These are phyloP conservation scores for Acer negundo DNA, from an alignment of 345 rosid genomes.

Conservation along the genomic window DNA sequence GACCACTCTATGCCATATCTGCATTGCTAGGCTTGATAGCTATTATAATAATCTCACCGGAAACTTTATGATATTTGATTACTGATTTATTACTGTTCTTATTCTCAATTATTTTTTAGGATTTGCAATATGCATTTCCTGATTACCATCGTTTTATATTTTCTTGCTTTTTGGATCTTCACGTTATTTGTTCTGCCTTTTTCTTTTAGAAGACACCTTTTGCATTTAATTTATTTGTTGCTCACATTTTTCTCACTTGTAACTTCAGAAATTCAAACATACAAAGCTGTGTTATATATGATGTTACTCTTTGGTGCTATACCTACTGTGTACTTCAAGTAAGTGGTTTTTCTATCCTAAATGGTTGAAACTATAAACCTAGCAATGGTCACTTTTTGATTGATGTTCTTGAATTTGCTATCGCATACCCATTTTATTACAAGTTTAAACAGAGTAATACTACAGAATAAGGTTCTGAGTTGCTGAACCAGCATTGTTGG, in stretches of 20 bases:
- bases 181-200: background rate
- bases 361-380: background rate
- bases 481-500: background rate
- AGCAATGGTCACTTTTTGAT: background rate
- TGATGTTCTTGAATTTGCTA: background rate
- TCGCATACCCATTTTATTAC: constrained; percentile 6
- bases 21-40: background rate
- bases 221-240: background rate
- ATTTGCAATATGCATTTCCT: background rate
- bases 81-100: constrained; percentile 1
- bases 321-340: constrained; percentile 86
- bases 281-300: constrained; percentile 51
- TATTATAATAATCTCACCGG: background rate
- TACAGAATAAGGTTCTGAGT: background rate
- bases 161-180: background rate
- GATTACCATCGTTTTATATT: background rate
- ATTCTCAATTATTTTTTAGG: background rate
- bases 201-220: background rate
- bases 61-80: background rate
- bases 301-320: constrained; percentile 77
- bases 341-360: constrained; percentile 36
- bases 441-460: background rate
- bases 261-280: constrained; percentile 60
- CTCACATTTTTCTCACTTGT: constrained; percentile 11
- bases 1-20: background rate